phyloP scores from a whole-genome alignment of 2,329 filamentous ascomycete species.

The Penicillium vulpinum region DNA sequence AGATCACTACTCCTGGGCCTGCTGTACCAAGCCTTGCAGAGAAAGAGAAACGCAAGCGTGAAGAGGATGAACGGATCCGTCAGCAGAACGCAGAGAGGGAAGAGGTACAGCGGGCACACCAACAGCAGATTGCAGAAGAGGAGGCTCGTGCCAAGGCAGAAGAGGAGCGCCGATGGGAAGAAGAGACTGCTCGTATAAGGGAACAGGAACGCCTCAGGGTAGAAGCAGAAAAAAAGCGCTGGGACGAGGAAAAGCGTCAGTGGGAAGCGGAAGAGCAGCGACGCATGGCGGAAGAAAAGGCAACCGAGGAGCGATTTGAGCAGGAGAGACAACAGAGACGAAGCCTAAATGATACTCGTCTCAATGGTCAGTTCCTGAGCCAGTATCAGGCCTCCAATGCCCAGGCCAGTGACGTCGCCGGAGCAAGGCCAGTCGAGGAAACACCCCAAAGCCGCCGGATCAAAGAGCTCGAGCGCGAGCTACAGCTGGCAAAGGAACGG shows the following conservation, averaged over 20 bases:
- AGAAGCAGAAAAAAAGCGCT: constrained; percentile 49
- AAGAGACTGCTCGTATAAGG: constrained; percentile 50
- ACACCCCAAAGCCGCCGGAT: constrained; percentile 67
- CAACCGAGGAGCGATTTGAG: constrained; percentile 66
- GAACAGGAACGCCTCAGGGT: constrained; percentile 50
- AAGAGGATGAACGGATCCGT: constrained; percentile 57
- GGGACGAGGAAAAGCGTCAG: constrained; percentile 58
- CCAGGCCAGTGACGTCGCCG: constrained; percentile 49
- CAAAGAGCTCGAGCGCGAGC: constrained; percentile 73
- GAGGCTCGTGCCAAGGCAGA: constrained; percentile 47
- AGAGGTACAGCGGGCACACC: constrained; percentile 53
- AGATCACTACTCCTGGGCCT: constrained; percentile 84
- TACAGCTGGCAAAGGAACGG: constrained; percentile 66
- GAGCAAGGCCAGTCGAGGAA: constrained; percentile 40
- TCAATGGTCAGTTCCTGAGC: constrained; percentile 81
- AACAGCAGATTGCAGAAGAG: constrained; percentile 52
- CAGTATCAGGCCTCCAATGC: constrained; percentile 81
- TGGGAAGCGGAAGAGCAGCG: constrained; percentile 77
- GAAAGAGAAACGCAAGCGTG: constrained; percentile 69
- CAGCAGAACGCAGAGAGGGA: constrained; percentile 46
- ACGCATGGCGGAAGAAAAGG: constrained; percentile 69
- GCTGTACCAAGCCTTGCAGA: constrained; percentile 78
- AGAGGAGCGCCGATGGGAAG: constrained; percentile 50
- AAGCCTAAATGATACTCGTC: constrained; percentile 62
- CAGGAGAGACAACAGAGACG: constrained; percentile 65